Conservation (phyloP, 192 early-diverging fungal species). For the Polychytrium aggregatum region DNA sequence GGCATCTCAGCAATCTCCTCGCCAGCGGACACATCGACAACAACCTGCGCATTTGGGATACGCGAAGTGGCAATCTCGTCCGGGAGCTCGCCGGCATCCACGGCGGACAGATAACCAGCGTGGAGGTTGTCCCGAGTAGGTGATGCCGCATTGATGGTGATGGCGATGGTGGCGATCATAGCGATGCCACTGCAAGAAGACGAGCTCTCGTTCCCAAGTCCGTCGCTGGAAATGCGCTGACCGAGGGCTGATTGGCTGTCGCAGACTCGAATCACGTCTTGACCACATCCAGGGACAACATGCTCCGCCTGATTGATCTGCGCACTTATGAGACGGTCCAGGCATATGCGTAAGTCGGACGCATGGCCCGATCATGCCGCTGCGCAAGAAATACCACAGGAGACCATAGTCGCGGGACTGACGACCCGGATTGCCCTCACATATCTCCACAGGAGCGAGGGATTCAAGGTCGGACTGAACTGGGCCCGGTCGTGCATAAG, state of each 20-base stretch:
- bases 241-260: background rate
- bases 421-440: no score
- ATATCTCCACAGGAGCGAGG: conserved; percentile 39
- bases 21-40: conserved; percentile 92
- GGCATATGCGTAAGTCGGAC: conserved; percentile 45
- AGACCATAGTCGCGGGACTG: background rate
- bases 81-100: conserved; percentile 80
- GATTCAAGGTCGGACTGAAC: conserved; percentile 73
- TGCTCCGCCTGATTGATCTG: conserved; percentile 72
- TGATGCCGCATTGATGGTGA: background rate
- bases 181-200: background rate
- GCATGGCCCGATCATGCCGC: no score
- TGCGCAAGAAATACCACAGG: background rate
- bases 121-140: conserved; percentile 58
- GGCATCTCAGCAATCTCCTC: conserved; percentile 46
- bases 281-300: conserved; percentile 92
- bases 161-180: background rate
- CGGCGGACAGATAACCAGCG: conserved; percentile 78
- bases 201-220: background rate
- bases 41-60: conserved; percentile 87
- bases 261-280: conserved; percentile 61
- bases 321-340: conserved; percentile 60
- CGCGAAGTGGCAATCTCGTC: conserved; percentile 62
- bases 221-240: background rate
- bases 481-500: conserved; percentile 82